These are phyloP conservation scores for Meira miltonrushii DNA, from an alignment of 1,284 basidiomycete species.

Conservation along the genomic window DNA sequence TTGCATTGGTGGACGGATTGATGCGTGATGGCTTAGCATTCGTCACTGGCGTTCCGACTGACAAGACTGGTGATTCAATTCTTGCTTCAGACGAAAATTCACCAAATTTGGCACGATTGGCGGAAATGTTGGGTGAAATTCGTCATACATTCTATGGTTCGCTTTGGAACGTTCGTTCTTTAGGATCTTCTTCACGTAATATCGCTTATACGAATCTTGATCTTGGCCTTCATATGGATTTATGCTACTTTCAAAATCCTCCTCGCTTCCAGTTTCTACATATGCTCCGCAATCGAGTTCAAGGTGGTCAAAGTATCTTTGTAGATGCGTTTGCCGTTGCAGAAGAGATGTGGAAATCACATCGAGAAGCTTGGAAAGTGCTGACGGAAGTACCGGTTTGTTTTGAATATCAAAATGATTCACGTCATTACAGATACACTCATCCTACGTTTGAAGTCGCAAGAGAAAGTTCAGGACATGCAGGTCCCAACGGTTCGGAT, in stretches of 20 bases:
- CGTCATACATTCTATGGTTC: slow-evolving; percentile 83
- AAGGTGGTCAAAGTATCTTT: slow-evolving; percentile 80
- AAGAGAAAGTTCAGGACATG: slow-evolving; percentile 25
- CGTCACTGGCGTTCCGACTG: slow-evolving; percentile 60
- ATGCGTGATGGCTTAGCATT: slow-evolving; percentile 58
- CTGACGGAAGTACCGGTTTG: slow-evolving; percentile 66
- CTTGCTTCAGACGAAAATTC: slow-evolving; percentile 15
- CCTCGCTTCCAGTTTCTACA: slow-evolving; percentile 88
- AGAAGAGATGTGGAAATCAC: slow-evolving; percentile 57
- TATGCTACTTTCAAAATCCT: slow-evolving; percentile 57
- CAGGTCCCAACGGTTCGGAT: slow-evolving; percentile 1
- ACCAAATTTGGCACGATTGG: slow-evolving; percentile 24
- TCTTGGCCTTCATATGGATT: slow-evolving; percentile 85
- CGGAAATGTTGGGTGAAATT: slow-evolving; percentile 65
- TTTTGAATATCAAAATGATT: slow-evolving; percentile 91
- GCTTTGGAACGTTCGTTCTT: slow-evolving; percentile 81
- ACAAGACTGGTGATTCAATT: slow-evolving; percentile 41
- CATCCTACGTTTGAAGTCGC: slow-evolving; percentile 75
- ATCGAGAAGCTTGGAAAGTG: slow-evolving; percentile 61
- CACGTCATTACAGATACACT: slow-evolving; percentile 72
- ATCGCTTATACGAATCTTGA: slow-evolving; percentile 91
- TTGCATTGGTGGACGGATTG: slow-evolving; percentile 47
- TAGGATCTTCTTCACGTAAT: slow-evolving; percentile 65
- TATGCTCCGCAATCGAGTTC: slow-evolving; percentile 66
- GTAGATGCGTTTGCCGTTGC: slow-evolving; percentile 75